Evolutionary conservation across 148 eudicot genomes (phyloP), one percentile per base, ranked within the genome.

Genomic region (Amaranthus palmeri): DNA sequence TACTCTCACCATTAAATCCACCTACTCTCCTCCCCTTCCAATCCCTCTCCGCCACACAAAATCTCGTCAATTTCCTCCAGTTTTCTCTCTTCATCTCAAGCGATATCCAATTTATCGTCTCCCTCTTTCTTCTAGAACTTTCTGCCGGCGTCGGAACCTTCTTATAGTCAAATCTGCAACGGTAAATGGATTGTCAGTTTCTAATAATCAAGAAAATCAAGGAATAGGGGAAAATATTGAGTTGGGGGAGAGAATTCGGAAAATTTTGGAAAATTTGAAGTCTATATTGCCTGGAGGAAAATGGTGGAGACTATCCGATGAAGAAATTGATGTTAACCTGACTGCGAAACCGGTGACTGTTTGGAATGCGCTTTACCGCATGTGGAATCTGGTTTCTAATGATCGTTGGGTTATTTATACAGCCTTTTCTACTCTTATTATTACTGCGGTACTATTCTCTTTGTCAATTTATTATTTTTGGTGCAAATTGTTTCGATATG

Each of bases 331-430:
- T 0, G 78, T 81, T 25, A 74, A 25, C 6, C 4, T 75, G 25
- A 50, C 69, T 3, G 92, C 99, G 6, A 90, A 95, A 62, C 97
- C 99, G 54, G 99, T 95, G 67, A 92, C 96, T 4, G 90, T 91
- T 46, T 74, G 88, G 81, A 76, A 79, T 74, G 99, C 99, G 18
- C 90, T 95, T 67, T 47, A 65, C 14, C 74, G 92, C 74, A 95
- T 95, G 96, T 95, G 99, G 99, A 79, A 74, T 12, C 57, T 95
- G 81, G 89, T 95, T 44, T 54, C 87, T 8, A 14, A 64, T 45
- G 99, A 92, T 83, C 88, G 99, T 43, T 88, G 92, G 97, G 86
- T 95, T 54, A 69, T 92, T 6, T 86, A 85, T 62, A 72, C 90
- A n/a, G 99, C 97, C 2, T 95, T 95, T 80, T 56, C 90, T 64